Conservation (phyloP, 2,329 filamentous ascomycete species). For the Diaporthe longicolla region DNA sequence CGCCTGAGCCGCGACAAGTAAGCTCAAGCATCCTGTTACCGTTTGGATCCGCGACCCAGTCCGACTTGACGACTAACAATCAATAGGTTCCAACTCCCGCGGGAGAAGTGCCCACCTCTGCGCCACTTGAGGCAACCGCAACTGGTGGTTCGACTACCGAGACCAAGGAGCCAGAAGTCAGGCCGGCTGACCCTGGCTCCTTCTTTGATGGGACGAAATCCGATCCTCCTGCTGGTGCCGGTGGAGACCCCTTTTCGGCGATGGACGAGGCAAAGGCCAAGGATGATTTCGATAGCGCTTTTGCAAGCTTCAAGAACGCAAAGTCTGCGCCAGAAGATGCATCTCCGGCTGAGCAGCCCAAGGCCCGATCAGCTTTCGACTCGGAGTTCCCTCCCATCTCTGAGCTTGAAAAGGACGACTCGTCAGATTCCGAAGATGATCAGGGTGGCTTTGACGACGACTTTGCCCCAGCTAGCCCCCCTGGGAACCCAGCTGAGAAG, state of each 20-base stretch:
- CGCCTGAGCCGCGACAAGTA: conserved; percentile 82
- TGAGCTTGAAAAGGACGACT: conserved; percentile 85
- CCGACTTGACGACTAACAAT: conserved; percentile 53
- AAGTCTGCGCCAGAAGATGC: conserved; percentile 61
- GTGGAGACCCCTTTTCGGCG: conserved; percentile 66
- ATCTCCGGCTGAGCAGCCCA: conserved; percentile 56
- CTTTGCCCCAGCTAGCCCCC: conserved; percentile 78
- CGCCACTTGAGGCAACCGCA: conserved; percentile 51
- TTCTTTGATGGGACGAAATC: conserved; percentile 39
- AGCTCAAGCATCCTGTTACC: conserved; percentile 80
- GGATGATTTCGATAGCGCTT: conserved; percentile 88
- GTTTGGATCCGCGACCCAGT: conserved; percentile 76
- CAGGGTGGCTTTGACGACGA: conserved; percentile 93
- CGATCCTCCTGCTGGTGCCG: conserved; percentile 33
- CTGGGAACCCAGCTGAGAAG: conserved; percentile 51
- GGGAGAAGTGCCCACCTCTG: conserved; percentile 47
- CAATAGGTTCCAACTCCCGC: conserved; percentile 45
- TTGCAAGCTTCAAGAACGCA: conserved; percentile 78
- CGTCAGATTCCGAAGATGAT: conserved; percentile 86
- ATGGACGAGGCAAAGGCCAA: conserved; percentile 74
- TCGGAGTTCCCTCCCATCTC: conserved; percentile 94
- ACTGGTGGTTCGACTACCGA: conserved; percentile 45
- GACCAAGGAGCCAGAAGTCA: conserved; percentile 37
- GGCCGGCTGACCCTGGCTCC: conserved; percentile 36
- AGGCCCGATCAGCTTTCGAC: conserved; percentile 69